Evolutionary conservation across 768 basidiomycete genomes (phyloP).

Genomic region (Calocybe gangraenosa): DNA sequence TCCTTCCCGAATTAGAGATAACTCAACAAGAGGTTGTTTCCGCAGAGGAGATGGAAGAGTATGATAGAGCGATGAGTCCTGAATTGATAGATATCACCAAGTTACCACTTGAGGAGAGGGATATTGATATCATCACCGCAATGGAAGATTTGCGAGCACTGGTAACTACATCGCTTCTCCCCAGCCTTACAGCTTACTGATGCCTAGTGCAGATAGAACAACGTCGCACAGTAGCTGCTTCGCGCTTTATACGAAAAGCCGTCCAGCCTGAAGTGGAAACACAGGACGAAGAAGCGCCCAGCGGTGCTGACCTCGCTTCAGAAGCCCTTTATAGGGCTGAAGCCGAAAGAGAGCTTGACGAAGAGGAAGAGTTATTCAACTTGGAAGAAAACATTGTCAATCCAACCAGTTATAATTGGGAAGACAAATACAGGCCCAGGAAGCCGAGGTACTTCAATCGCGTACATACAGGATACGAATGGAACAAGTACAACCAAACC

Average conservation of each 20-base stretch:
- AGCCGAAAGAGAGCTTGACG: conserved; percentile 89
- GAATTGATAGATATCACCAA: conserved; percentile 65
- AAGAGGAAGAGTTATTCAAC: conserved; percentile 95
- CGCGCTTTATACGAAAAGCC: conserved; percentile 83
- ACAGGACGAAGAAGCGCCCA: conserved; percentile 53
- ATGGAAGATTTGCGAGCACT: conserved; percentile 59
- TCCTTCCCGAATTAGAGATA: conserved; percentile 26
- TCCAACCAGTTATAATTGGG: conserved; percentile 92
- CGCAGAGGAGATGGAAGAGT: conserved; percentile 74
- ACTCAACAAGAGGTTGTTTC: conserved; percentile 30
- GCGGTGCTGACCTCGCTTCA: conserved; percentile 73
- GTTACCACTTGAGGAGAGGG: conserved; percentile 72
- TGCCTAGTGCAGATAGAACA: conserved; percentile 56
- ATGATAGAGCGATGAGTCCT: conserved; percentile 86
- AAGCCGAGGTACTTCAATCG: conserved; percentile 99
- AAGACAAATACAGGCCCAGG: conserved; percentile 95
- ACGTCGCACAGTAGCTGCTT: conserved; percentile 77
- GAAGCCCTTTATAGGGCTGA: conserved; percentile 90
- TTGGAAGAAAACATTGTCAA: conserved; percentile 84
- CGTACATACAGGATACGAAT: conserved; percentile 98
- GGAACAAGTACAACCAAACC: conserved; percentile 99
- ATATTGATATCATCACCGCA: conserved; percentile 73
- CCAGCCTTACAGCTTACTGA: background rate
- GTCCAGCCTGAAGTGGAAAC: conserved; percentile 56
- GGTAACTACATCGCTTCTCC: conserved; percentile 38